Conservation (phyloP, 192 early-diverging fungal species). For the Entomortierella lignicola region DNA sequence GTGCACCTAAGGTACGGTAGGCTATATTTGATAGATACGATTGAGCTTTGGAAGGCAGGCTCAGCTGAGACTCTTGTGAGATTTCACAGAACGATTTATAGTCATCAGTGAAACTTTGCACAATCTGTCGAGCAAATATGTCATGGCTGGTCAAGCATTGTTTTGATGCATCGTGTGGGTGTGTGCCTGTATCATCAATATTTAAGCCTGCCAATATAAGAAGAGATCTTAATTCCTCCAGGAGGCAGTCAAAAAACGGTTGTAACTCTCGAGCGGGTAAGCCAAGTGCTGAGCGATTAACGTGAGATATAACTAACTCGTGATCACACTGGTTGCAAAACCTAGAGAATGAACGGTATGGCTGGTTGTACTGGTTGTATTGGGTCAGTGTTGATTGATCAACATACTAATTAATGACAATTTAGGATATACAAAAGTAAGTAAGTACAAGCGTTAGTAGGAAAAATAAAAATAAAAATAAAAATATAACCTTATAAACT, state of each 20-base stretch:
- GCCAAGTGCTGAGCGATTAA: conserved; percentile 15
- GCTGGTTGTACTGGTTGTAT: conserved; percentile 66
- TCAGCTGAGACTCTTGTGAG: not conserved
- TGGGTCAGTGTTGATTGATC: conserved; percentile 53
- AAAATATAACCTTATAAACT: not conserved
- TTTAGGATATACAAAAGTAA: not conserved
- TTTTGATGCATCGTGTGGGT: not conserved
- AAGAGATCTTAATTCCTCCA: conserved; percentile 7
- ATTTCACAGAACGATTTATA: conserved; percentile 15
- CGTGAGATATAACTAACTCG: conserved; percentile 55
- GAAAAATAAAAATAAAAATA: not conserved
- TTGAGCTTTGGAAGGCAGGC: conserved; percentile 20
- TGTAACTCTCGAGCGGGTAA: conserved; percentile 11
- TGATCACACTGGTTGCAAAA: conserved; percentile 63
- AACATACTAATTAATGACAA: conserved; percentile 53
- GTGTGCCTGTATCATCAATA: not conserved
- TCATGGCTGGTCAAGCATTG: not conserved
- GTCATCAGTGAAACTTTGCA: conserved; percentile 23
- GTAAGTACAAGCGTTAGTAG: not conserved
- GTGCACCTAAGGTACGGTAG: conserved; percentile 10
- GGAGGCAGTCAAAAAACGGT: conserved; percentile 21
- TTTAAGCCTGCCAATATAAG: conserved; percentile 5
- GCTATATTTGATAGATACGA: conserved; percentile 30
- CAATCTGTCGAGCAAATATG: conserved; percentile 2
- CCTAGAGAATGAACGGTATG: conserved; percentile 62